A percentile compares a stretch with the other conserved stretches of the same genome.
These are phyloP conservation scores for Albophoma yamanashiensis DNA, from an alignment of 2,329 filamentous ascomycete species.

Conservation along the genomic window DNA sequence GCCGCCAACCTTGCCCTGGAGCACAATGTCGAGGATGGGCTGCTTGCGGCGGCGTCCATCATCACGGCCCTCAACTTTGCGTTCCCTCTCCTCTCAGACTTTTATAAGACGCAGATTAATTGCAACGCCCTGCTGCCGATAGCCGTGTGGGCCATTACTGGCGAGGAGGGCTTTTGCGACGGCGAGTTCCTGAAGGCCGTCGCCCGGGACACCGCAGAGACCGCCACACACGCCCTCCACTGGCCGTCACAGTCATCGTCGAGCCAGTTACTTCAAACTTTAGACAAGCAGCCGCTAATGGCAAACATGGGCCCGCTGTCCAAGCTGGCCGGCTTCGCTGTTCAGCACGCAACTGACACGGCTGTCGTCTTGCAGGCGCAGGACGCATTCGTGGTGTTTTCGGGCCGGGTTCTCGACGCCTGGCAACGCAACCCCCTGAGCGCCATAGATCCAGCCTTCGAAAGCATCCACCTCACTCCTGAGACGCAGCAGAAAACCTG, in stretches of 20 bases:
- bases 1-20: constrained; percentile 69
- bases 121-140: constrained; percentile 62
- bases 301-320: constrained; percentile 58
- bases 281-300: constrained; percentile 51
- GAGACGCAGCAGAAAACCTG: constrained; percentile 58
- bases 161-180: constrained; percentile 62
- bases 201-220: constrained; percentile 52
- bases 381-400: constrained; percentile 58
- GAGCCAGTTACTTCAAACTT: constrained; percentile 44
- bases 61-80: constrained; percentile 66
- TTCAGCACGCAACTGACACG: constrained; percentile 41
- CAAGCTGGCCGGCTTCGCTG: constrained; percentile 51
- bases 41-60: constrained; percentile 39
- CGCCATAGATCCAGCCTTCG: constrained; percentile 57
- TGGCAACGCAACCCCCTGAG: constrained; percentile 71
- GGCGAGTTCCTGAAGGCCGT: constrained; percentile 66
- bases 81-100: constrained; percentile 59
- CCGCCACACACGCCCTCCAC: constrained; percentile 32
- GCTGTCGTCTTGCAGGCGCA: constrained; percentile 35
- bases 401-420: constrained; percentile 52
- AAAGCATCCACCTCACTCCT: constrained; percentile 49
- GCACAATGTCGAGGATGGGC: constrained; percentile 27
- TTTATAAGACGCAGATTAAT: constrained; percentile 47
- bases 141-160: constrained; percentile 55
- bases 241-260: constrained; percentile 56